A percentile compares a stretch with the other conserved stretches of the same genome.
Conservation (phyloP, 306 rosid species). For the Vachellia pachyceras region DNA sequence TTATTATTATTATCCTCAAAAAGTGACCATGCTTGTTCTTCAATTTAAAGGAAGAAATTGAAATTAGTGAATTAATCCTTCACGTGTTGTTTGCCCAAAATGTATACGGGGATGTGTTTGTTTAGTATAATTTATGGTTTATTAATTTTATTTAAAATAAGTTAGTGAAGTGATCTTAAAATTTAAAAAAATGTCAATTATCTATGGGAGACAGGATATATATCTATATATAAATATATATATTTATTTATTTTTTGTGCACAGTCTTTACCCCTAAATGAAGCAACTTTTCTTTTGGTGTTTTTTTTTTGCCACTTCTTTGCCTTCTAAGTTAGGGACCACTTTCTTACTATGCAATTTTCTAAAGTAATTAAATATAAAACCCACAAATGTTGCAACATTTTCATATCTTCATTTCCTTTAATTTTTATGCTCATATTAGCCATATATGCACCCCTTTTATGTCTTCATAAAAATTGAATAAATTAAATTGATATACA, state of each 20-base stretch:
- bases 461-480: no score
- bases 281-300: conserved; percentile 30
- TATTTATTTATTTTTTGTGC: no score
- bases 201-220: neutral
- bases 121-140: neutral
- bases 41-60: no score
- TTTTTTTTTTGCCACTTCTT: neutral
- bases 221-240: neutral
- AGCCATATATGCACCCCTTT: neutral
- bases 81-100: no score
- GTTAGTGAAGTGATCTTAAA: neutral
- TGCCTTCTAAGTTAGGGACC: neutral
- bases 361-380: neutral
- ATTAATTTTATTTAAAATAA: neutral
- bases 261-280: neutral
- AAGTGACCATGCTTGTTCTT: no score
- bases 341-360: neutral
- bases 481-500: neutral
- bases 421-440: neutral
- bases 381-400: neutral
- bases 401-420: neutral
- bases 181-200: neutral
- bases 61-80: no score
- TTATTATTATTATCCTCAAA: neutral
- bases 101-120: neutral